Conservation (phyloP, 345 rosid genomes). For the Heritiera littoralis region DNA sequence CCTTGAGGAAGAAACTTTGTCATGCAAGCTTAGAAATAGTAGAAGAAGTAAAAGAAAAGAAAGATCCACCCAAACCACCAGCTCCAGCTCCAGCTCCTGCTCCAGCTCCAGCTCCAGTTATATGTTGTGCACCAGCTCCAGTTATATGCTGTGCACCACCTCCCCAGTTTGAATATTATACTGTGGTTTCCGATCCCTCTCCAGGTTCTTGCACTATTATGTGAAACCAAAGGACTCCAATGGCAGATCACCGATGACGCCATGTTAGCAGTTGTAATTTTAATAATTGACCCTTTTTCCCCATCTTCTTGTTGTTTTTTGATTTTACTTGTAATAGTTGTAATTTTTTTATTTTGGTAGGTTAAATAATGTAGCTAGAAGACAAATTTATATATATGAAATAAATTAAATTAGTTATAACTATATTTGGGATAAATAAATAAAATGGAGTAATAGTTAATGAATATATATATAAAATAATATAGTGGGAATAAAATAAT, state of each 20-base stretch:
- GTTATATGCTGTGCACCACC: neutral
- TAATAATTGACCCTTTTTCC: too few species aligned
- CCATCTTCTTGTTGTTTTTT: neutral
- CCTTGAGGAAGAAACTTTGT: conserved; percentile 40
- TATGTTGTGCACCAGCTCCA: conserved; percentile 7
- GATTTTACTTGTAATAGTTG: too few species aligned
- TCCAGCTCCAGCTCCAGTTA: neutral
- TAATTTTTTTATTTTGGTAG: too few species aligned
- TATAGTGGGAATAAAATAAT: too few species aligned
- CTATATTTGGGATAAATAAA: too few species aligned
- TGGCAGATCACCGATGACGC: neutral
- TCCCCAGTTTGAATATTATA: conserved; percentile 24
- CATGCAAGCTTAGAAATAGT: conserved; percentile 33
- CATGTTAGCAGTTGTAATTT: neutral
- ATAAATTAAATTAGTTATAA: too few species aligned
- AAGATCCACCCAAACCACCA: neutral
- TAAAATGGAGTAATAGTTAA: too few species aligned
- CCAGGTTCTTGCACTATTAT: conserved; percentile 31
- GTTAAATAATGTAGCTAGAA: too few species aligned
- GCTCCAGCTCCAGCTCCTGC: neutral
- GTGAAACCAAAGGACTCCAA: neutral
- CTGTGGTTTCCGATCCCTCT: conserved; percentile 31
- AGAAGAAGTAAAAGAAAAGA: conserved; percentile 30
- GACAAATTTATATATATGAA: too few species aligned
- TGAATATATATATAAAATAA: too few species aligned